Base-by-base conservation (phyloP, 345 rosid species). In the Pseudoturritis turrita region DNA sequence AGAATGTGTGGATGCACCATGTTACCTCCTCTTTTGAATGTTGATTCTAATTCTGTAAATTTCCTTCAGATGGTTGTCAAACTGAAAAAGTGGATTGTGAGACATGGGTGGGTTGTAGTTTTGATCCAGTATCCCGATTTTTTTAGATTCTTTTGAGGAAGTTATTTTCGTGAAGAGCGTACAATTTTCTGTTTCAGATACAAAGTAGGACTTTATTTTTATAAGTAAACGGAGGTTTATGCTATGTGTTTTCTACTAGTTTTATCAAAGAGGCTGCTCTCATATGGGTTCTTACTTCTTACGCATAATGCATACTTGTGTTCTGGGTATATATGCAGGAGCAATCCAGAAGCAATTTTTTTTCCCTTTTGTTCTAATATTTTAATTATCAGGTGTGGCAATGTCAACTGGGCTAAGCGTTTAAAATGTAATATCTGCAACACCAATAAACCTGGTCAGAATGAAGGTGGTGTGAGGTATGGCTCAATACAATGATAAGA, bases 391-490 rank as follows among this genome's bases (percentile, higher is more conserved):
- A 95, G 98, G 97, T 95, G 99, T 78, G 99, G 87, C 78, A 91
- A 95, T 74, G 89, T 89, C 65, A 95, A 88, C 77, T 95, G 99
- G 99, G 99, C 98, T 68, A 95, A 95, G 83, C 96, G 98, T 60
- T 58, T 76, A 25, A 92, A 95, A 72, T 92, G 99, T 83, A 92
- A 95, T 75, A 86, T 95, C 74, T 92, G 98, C 83, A 95, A 95
- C 83, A 95, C 99, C 33, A 95, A 88, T 59, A 91, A 89, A 81
- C 99, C 98, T 59, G 99, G 97, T 77, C 94, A 86, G 54, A 88
- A 79, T 58, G 97, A 95, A 83, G 97, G 98, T 46, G 98, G 92
- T 83, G 98, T 91, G 65, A 95, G 99, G 99, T 95, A 81, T 49
- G 52, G 13, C 46, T 39, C 56, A 12, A 10, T 47, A 18, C 23